phyloP scores from a whole-genome alignment of 164 flowering plant species.

The Stephania cephalantha region DNA sequence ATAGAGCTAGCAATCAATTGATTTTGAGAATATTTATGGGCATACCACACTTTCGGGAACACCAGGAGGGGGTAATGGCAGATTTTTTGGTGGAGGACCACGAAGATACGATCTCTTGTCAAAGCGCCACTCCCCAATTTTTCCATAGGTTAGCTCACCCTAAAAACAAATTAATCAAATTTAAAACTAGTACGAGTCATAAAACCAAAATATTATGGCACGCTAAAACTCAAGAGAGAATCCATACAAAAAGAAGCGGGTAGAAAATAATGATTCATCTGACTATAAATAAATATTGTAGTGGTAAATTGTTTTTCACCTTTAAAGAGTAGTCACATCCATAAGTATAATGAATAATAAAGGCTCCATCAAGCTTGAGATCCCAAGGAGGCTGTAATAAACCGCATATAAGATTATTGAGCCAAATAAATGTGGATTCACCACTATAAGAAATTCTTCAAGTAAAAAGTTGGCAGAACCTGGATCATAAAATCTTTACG shows the following conservation, averaged over 20 bases:
- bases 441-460: neutral
- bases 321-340: slow-evolving; percentile 80
- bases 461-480: slow-evolving; percentile 33
- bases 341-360: slow-evolving; percentile 87
- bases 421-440: neutral
- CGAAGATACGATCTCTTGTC: slow-evolving; percentile 75
- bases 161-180: slow-evolving; percentile 22
- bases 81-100: slow-evolving; percentile 71
- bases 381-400: slow-evolving; percentile 94
- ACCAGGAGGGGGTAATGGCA: slow-evolving; percentile 83
- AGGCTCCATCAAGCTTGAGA: slow-evolving; percentile 41
- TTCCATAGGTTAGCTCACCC: slow-evolving; percentile 90
- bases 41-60: slow-evolving; percentile 99
- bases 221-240: neutral
- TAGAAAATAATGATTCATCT: neutral
- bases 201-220: neutral
- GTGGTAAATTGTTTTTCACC: slow-evolving; percentile 32
- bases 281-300: neutral
- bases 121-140: slow-evolving; percentile 92
- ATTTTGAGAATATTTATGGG: neutral
- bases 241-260: neutral
- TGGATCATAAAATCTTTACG: slow-evolving; percentile 93
- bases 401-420: slow-evolving; percentile 2
- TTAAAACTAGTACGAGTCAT: neutral
- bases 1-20: no score